phyloP scores from a whole-genome alignment of 2,329 filamentous ascomycete genomes.

The Lithohypha guttulata region DNA sequence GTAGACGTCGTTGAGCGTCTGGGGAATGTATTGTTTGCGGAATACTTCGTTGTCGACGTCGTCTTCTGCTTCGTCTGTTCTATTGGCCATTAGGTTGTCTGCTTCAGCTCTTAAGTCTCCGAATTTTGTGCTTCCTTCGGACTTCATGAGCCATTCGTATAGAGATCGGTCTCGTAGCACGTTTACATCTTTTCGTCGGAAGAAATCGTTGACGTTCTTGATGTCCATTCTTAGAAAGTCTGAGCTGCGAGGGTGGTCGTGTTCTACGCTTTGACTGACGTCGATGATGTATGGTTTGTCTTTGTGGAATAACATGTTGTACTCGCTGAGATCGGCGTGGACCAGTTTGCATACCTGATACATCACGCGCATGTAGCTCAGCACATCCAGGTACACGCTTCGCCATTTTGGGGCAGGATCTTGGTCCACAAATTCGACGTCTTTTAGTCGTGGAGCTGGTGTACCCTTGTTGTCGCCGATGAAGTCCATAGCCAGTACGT shows the following conservation, averaged over 20 bases:
- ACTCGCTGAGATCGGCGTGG: conserved; percentile 94
- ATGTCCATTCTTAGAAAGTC: conserved; percentile 98
- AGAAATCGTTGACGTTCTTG: conserved; percentile 93
- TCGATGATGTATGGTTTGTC: conserved; percentile 84
- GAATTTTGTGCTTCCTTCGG: conserved; percentile 46
- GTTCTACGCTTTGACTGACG: conserved; percentile 93
- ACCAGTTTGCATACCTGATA: conserved; percentile 88
- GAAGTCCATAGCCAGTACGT: conserved; percentile 92
- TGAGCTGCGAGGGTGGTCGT: conserved; percentile 82
- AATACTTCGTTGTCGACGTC: conserved; percentile 87
- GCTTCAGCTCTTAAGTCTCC: conserved; percentile 51
- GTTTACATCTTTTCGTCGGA: conserved; percentile 73
- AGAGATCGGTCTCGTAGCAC: conserved; percentile 66
- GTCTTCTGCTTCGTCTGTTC: conserved; percentile 36
- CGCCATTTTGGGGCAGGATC: conserved; percentile 64
- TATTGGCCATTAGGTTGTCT: conserved; percentile 55
- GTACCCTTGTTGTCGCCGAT: conserved; percentile 77
- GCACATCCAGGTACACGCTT: conserved; percentile 66
- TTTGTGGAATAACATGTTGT: conserved; percentile 88
- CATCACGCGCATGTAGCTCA: conserved; percentile 82
- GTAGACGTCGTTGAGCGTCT: conserved; percentile 91
- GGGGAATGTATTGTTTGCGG: conserved; percentile 90
- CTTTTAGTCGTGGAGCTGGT: conserved; percentile 77
- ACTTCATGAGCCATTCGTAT: conserved; percentile 69
- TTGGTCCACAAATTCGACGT: conserved; percentile 62